Evolutionary conservation across 148 eudicot species (phyloP).

Genomic region (Diospyros lotus): DNA sequence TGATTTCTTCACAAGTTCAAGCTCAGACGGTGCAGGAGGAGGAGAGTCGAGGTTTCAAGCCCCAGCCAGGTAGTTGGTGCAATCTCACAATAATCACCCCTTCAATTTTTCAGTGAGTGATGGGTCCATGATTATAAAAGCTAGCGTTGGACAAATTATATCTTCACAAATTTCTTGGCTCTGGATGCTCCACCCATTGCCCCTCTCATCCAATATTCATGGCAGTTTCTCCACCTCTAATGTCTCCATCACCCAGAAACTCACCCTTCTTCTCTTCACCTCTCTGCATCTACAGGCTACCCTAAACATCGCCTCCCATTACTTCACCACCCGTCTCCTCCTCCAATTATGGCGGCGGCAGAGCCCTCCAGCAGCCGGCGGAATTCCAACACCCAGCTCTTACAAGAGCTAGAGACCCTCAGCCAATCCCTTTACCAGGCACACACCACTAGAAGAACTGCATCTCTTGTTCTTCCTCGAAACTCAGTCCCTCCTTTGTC

Average conservation of each 20-base stretch:
- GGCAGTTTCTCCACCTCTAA: slow-evolving; percentile 51
- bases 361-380: slow-evolving; percentile 22
- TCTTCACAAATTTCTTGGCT: slow-evolving; percentile 49
- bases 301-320: slow-evolving; percentile 3
- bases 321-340: neutral
- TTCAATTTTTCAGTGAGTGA: too few species aligned
- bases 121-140: too few species aligned
- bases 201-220: slow-evolving; percentile 25
- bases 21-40: too few species aligned
- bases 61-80: too few species aligned
- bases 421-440: slow-evolving; percentile 68
- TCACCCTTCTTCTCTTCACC: neutral
- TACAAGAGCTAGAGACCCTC: slow-evolving; percentile 77
- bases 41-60: too few species aligned
- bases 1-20: too few species aligned
- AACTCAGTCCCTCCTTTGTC: slow-evolving; percentile 46
- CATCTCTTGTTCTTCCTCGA: slow-evolving; percentile 76
- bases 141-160: neutral
- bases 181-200: slow-evolving; percentile 33
- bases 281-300: neutral
- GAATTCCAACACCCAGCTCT: slow-evolving; percentile 59
- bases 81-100: too few species aligned
- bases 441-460: slow-evolving; percentile 56
- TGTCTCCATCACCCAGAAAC: neutral
- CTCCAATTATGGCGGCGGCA: slow-evolving; percentile 27